These are phyloP conservation scores for Rhododendron molle DNA, from an alignment of 148 eudicot species.

Conservation along the genomic window DNA sequence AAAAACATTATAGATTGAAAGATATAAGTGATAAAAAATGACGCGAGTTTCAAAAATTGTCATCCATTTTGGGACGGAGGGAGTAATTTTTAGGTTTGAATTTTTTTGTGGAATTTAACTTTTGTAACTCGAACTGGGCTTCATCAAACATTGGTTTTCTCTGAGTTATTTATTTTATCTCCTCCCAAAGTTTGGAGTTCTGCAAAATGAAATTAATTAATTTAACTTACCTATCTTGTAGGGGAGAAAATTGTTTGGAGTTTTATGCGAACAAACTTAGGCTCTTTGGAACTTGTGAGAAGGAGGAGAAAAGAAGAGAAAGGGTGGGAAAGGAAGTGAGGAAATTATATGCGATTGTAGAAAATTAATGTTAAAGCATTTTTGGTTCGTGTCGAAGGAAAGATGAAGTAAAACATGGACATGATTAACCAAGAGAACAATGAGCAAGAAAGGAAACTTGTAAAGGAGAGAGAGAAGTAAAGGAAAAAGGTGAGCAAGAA, in stretches of 20 bases:
- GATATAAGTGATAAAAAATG: too few species aligned
- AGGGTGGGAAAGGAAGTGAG: background rate
- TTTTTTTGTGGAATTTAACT: too few species aligned
- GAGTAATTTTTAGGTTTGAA: too few species aligned
- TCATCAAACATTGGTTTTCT: background rate
- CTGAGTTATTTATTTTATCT: background rate
- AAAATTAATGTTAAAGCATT: background rate
- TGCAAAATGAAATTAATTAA: background rate
- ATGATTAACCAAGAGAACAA: background rate
- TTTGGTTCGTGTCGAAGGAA: background rate
- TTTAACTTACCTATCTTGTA: background rate
- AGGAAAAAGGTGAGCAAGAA: background rate
- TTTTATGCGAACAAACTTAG: background rate
- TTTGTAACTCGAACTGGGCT: too few species aligned
- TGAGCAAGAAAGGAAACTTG: background rate
- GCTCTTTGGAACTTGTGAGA: background rate
- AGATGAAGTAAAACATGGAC: background rate
- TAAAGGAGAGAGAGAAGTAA: background rate
- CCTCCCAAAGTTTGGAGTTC: background rate
- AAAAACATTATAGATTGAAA: too few species aligned
- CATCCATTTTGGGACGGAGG: too few species aligned
- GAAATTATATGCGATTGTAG: background rate
- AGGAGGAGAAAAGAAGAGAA: background rate
- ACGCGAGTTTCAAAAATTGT: too few species aligned
- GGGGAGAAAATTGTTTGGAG: background rate